Conservation (phyloP, 2,329 filamentous ascomycete genomes). For the Phialophora expanda region DNA sequence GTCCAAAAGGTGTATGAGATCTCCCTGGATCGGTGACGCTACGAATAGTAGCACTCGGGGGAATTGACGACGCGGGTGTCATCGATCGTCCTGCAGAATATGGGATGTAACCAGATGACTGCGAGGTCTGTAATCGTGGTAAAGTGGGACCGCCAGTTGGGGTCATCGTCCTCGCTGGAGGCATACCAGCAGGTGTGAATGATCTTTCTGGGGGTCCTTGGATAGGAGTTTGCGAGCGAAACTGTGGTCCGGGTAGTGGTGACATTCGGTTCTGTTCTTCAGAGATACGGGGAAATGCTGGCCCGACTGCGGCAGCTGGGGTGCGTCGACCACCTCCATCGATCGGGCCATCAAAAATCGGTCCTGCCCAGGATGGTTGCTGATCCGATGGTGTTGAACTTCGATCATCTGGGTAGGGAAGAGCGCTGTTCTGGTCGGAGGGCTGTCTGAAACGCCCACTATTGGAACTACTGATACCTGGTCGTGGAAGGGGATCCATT, state of each 20-base stretch:
- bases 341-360: constrained; percentile 19
- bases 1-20: constrained; percentile 29
- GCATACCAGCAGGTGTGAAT: constrained; percentile 31
- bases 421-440: constrained; percentile 28
- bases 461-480: constrained; percentile 38
- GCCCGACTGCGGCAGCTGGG: constrained; percentile 23
- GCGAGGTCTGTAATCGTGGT: constrained; percentile 31
- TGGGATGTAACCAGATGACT: constrained; percentile 27
- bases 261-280: constrained; percentile 35
- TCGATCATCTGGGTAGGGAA: constrained; percentile 34
- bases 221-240: constrained; percentile 33
- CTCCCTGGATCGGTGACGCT: constrained; percentile 24
- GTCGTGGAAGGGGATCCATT: constrained; percentile 40
- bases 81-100: constrained; percentile 32
- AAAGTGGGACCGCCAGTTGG: constrained; percentile 30
- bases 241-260: constrained; percentile 32
- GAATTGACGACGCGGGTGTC: constrained; percentile 31
- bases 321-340: constrained; percentile 30
- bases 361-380: constrained; percentile 28
- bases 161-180: constrained; percentile 28
- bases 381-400: constrained; percentile 27
- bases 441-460: constrained; percentile 31
- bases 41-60: constrained; percentile 29
- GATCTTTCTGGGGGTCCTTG: constrained; percentile 34
- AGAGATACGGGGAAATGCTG: constrained; percentile 32